Percentiles rank a stretch among this genome's conserved stretches.
Evolutionary conservation across 805 yeast species (phyloP).

Genomic region (Kodamaea fukazawae): DNA sequence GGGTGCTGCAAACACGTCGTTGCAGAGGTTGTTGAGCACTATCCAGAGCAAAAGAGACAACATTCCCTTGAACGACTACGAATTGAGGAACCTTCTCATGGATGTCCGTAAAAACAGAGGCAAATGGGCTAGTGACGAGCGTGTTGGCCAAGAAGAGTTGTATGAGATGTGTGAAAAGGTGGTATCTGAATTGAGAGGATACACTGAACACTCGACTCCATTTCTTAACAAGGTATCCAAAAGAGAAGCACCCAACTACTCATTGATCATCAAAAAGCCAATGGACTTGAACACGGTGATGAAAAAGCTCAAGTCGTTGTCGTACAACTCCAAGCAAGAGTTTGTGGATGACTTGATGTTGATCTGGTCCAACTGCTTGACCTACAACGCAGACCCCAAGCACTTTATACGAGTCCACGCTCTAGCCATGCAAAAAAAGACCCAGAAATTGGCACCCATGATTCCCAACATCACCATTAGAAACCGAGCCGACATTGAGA

Average conservation of each 20-base stretch:
- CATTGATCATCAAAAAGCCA: conserved; percentile 83
- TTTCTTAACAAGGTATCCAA: conserved; percentile 94
- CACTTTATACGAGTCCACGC: conserved; percentile 92
- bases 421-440: conserved; percentile 90
- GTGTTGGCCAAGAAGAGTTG: conserved; percentile 94
- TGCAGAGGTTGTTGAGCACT: conserved; percentile 74
- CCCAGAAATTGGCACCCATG: conserved; percentile 68
- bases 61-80: conserved; percentile 72
- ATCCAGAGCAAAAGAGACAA: conserved; percentile 81
- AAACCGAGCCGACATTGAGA: conserved; percentile 68
- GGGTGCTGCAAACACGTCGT: conserved; percentile 39
- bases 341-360: conserved; percentile 95
- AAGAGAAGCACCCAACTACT: conserved; percentile 96
- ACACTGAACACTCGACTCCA: conserved; percentile 95
- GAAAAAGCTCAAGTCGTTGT: conserved; percentile 80
- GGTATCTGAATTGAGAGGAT: conserved; percentile 81
- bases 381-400: conserved; percentile 91
- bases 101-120: conserved; percentile 95
- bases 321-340: conserved; percentile 78
- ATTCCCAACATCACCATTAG: conserved; percentile 87
- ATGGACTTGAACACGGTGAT: conserved; percentile 95
- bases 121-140: conserved; percentile 95
- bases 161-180: conserved; percentile 98
- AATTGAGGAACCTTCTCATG: conserved; percentile 77
- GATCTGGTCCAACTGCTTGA: conserved; percentile 91